Conservation (phyloP, 164 flowering plant genomes). For the Vitis riparia region DNA sequence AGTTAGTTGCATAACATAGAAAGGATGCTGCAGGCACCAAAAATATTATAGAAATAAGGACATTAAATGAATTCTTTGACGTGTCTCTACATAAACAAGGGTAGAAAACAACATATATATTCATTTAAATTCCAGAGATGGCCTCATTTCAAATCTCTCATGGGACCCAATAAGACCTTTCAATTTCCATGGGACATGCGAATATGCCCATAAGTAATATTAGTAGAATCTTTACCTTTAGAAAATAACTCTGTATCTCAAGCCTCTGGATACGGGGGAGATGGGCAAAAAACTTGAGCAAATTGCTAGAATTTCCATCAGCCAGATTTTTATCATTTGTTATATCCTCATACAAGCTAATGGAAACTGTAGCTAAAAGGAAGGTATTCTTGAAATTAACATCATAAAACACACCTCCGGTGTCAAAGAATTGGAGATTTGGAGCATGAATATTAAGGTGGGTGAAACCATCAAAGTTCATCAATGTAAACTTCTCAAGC, state of each 20-base stretch:
- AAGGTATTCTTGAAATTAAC: slow-evolving; percentile 35
- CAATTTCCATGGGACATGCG: not conserved
- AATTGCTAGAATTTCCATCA: slow-evolving; percentile 29
- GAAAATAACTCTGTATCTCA: slow-evolving; percentile 44
- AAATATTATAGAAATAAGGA: not conserved
- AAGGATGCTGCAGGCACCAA: not conserved
- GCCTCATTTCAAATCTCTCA: not conserved
- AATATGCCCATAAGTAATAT: not conserved
- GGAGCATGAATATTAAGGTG: slow-evolving; percentile 48
- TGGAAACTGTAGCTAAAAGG: slow-evolving; percentile 34
- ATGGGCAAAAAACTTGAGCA: slow-evolving; percentile 42
- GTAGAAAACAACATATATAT: not conserved
- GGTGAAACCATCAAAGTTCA: slow-evolving; percentile 45
- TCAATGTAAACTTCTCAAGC: slow-evolving; percentile 53
- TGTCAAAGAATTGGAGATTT: slow-evolving; percentile 45
- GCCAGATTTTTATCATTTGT: slow-evolving; percentile 18
- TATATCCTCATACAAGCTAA: slow-evolving; percentile 40
- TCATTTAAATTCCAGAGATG: not conserved
- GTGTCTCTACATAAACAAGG: not conserved
- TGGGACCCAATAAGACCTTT: not conserved
- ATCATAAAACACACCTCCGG: slow-evolving; percentile 48
- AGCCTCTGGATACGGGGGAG: slow-evolving; percentile 51
- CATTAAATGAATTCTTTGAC: not conserved
- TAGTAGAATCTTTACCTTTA: slow-evolving; percentile 34
- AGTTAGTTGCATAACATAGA: not conserved